Percentiles rank a stretch among this genome's conserved stretches.
phyloP scores from a whole-genome alignment of 306 rosid species.

The Carpinus fangiana region DNA sequence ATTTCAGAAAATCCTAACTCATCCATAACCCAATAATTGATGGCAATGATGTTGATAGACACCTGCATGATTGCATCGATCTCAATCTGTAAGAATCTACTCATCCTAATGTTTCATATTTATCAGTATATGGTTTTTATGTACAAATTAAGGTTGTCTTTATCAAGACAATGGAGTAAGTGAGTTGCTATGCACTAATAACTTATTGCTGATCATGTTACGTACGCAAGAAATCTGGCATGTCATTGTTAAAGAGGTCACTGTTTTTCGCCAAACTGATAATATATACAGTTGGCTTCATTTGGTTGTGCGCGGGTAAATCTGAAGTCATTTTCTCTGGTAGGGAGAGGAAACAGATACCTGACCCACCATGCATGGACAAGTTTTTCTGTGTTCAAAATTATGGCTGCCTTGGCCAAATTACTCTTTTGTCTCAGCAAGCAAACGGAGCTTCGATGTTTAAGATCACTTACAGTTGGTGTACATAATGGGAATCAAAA shows the following conservation, averaged over 20 bases:
- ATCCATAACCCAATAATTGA: not conserved
- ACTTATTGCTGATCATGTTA: not conserved
- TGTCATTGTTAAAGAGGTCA: slow-evolving; percentile 1
- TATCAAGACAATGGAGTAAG: not conserved
- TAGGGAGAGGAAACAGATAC: slow-evolving; percentile 25
- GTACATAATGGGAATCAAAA: not conserved
- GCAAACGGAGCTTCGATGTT: slow-evolving; percentile 10
- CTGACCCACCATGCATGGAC: slow-evolving; percentile 30
- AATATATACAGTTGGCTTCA: not conserved
- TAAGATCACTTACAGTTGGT: not conserved
- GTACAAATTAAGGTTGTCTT: not conserved
- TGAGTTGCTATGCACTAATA: not conserved
- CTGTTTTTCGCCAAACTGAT: slow-evolving; percentile 6
- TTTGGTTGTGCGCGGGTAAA: not conserved
- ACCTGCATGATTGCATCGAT: not conserved
- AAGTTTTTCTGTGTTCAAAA: not conserved
- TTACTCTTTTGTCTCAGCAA: slow-evolving; percentile 16
- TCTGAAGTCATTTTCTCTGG: slow-evolving; percentile 34
- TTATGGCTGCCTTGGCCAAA: not conserved
- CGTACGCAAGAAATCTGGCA: not conserved
- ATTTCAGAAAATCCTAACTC: slow-evolving; percentile 17
- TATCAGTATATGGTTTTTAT: too few relatives aligned
- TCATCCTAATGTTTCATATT: not conserved
- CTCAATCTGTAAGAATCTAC: not conserved
- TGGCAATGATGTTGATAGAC: not conserved